Evolutionary conservation across 352 stramenopile species (phyloP).

Genomic region (Globisporangium camurandrum): DNA sequence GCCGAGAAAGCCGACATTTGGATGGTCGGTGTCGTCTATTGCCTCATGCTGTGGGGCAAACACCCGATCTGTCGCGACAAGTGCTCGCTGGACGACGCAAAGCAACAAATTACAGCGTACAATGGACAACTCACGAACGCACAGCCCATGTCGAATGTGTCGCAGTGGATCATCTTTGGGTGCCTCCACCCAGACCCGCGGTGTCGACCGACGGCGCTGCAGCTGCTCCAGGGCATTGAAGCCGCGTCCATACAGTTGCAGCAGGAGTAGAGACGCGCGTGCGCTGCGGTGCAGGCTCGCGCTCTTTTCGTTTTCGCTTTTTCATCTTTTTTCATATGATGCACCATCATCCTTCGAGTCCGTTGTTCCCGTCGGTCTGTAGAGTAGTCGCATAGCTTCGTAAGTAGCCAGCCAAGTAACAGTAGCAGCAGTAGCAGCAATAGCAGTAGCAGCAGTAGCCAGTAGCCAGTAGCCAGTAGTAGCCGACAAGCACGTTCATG

Average conservation of each 20-base stretch:
- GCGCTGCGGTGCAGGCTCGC: background rate
- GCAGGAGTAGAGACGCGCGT: background rate
- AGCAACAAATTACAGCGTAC: slow-evolving; percentile 17
- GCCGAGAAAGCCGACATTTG: slow-evolving; percentile 79
- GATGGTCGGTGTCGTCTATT: slow-evolving; percentile 77
- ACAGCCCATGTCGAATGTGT: slow-evolving; percentile 39
- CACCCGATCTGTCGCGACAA: slow-evolving; percentile 66
- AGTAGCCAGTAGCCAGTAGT: background rate
- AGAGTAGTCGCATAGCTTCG: no score
- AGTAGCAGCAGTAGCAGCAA: slow-evolving; percentile 5
- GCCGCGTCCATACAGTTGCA: slow-evolving; percentile 18
- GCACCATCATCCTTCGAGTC: background rate
- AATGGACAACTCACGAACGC: slow-evolving; percentile 27
- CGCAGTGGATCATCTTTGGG: slow-evolving; percentile 58
- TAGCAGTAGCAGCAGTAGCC: slow-evolving; percentile 2
- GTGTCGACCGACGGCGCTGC: slow-evolving; percentile 48
- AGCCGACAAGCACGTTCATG: no score
- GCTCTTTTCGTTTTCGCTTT: no score
- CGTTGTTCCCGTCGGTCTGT: background rate
- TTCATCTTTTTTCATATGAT: background rate
- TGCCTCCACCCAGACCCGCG: slow-evolving; percentile 60
- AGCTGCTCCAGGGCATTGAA: slow-evolving; percentile 52
- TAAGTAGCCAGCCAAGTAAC: slow-evolving; percentile 1
- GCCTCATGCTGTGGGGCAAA: slow-evolving; percentile 70
- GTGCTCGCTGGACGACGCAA: slow-evolving; percentile 40